phyloP scores from a whole-genome alignment of 2,329 filamentous ascomycete species.

The Fusarium subtropicale region DNA sequence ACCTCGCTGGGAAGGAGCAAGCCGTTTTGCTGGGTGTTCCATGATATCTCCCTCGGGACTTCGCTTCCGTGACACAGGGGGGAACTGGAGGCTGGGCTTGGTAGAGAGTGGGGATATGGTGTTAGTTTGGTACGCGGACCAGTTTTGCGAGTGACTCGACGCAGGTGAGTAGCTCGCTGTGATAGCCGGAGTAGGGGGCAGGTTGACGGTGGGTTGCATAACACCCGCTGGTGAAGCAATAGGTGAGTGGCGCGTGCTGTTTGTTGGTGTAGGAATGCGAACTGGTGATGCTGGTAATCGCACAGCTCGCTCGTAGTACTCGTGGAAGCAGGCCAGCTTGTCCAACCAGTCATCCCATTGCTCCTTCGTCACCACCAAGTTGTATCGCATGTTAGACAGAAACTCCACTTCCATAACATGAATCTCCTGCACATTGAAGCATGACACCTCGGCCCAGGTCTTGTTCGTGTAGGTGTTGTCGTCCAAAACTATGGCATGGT shows the following conservation, averaged over 20 bases:
- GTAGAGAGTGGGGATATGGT: constrained; percentile 61
- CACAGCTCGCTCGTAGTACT: constrained; percentile 81
- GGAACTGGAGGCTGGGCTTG: constrained; percentile 58
- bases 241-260: constrained; percentile 58
- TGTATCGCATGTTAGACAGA: constrained; percentile 97
- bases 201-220: constrained; percentile 47
- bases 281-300: constrained; percentile 57
- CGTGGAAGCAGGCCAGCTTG: constrained; percentile 83
- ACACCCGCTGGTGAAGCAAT: constrained; percentile 61
- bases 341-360: constrained; percentile 91
- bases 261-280: constrained; percentile 56
- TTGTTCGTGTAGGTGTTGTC: constrained; percentile 99
- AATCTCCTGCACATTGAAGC: constrained; percentile 92
- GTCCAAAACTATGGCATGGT: constrained; percentile 76
- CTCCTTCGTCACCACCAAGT: constrained; percentile 83
- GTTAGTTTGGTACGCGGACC: constrained; percentile 55
- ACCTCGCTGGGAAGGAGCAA: constrained; percentile 46
- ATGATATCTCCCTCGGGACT: constrained; percentile 61
- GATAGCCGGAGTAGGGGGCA: constrained; percentile 51
- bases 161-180: constrained; percentile 56
- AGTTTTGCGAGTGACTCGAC: constrained; percentile 53
- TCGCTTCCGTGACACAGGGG: constrained; percentile 61
- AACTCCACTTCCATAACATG: constrained; percentile 99
- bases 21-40: constrained; percentile 68
- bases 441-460: constrained; percentile 98